Evolutionary conservation across 1,284 basidiomycete species (phyloP), one percentile per base, ranked within the genome.

Genomic region (Dichomitus squalens): DNA sequence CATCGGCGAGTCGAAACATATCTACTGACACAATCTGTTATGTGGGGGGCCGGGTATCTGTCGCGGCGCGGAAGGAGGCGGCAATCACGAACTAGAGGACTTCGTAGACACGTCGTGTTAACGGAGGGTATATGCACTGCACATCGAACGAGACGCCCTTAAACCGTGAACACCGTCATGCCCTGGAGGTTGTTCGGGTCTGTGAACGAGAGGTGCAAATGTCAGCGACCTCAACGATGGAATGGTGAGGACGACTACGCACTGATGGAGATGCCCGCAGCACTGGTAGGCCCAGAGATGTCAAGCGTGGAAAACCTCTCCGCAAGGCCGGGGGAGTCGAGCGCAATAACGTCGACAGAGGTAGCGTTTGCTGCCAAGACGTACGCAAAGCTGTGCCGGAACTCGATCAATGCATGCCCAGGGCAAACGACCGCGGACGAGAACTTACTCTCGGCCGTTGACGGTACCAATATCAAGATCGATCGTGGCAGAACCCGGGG

Each of bases 391-490:
- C 79, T 79, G 59, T 4, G 31, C 18, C 18, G 36, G 36, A 23
- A 21, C 12, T 20, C 7, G 12, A 12, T 12, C 20, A 21, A 14
- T 23, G 40, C n/a, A 38, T 6, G 8, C 6, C 16, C 16, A 41
- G 12, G 40, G 12, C 16, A 2, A 49, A 29, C 12, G 11, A 11
- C 5, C 11, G 29, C n/a, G 27, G 35, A n/a, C n/a, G n/a, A 44
- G 29, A 4, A 73, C 77, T 59, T 54, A 82, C 79, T 82, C 80
- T 16, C 76, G 76, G n/a, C 68, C 67, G 31, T 72, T 71, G 50
- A 82, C 65, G 2, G 74, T 70, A 3, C 75, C 80, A 43, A 82
- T 68, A 41, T 76, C 76, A 52, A 75, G 76, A 66, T 83, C 81
- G 46, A 82, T 77, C 25, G 77, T 77, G 7, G 72, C 76, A n/a